Conservation (phyloP, 1,284 basidiomycete genomes). For the Fomitopsis palustris region DNA sequence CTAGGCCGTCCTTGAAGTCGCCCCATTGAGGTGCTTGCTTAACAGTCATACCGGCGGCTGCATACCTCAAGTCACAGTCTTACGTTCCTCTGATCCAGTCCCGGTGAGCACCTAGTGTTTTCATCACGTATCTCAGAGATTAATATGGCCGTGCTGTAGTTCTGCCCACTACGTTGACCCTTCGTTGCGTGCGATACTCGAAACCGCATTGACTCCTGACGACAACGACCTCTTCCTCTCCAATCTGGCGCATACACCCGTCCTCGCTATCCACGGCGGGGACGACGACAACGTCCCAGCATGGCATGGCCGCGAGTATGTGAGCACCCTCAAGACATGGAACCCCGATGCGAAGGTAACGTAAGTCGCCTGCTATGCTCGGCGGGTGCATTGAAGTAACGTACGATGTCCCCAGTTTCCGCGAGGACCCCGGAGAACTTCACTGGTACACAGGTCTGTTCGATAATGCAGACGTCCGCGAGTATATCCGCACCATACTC, state of each 20-base stretch:
- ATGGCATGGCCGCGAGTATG: slow-evolving; percentile 71
- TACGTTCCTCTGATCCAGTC: slow-evolving; percentile 76
- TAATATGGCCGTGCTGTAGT: slow-evolving; percentile 25
- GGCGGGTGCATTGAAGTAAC: neutral
- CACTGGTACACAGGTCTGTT: slow-evolving; percentile 74
- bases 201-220: slow-evolving; percentile 72
- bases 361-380: slow-evolving; percentile 34
- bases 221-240: slow-evolving; percentile 85
- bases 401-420: slow-evolving; percentile 38
- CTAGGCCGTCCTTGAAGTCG: neutral
- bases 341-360: slow-evolving; percentile 45
- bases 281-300: slow-evolving; percentile 77
- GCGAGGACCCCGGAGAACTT: slow-evolving; percentile 57
- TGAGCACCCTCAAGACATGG: slow-evolving; percentile 56
- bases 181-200: slow-evolving; percentile 62
- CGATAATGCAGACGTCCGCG: slow-evolving; percentile 47
- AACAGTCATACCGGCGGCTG: slow-evolving; percentile 68
- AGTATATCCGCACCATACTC: slow-evolving; percentile 40
- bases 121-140: neutral
- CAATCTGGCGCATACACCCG: slow-evolving; percentile 67
- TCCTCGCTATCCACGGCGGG: slow-evolving; percentile 79
- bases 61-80: slow-evolving; percentile 80
- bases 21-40: neutral
- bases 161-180: slow-evolving; percentile 81
- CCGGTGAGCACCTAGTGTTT: slow-evolving; percentile 31